Base-by-base conservation (phyloP, 2,329 filamentous ascomycete genomes). In the Mycocentrospora acerina region DNA sequence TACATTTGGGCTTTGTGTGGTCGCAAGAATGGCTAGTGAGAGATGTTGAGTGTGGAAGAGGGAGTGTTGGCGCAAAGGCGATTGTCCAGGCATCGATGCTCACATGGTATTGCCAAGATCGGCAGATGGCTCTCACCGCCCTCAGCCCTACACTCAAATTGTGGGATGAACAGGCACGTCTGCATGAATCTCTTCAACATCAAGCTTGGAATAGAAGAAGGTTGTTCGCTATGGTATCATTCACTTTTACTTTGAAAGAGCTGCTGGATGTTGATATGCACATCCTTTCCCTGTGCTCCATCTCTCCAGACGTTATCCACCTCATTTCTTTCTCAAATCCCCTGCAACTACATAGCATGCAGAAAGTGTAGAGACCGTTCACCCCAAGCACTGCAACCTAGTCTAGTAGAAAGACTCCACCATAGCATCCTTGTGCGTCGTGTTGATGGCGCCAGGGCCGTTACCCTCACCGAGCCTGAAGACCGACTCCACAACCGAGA, bases 331-430 rank as follows among this genome's bases (percentile, higher is more conserved):
- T 9, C n/a, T n/a, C n/a, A n/a, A n/a, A 37, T 30, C 32, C 37
- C 18, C 27, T 37, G 37, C 31, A 33, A 13, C 26, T 9, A 24
- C 19, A 22, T 22, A 9, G 5, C 9, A 9, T 22, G 19, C 9
- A 22, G 5, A 31, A 27, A 15, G 26, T 24, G 37, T 37, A 12
- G 29, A 40, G 18, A 42, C 19, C 29, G 35, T 32, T 9, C 19
- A 34, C 19, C 35, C 42, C 32, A 24, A 34, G 24, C 4, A 16
- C 10, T 29, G 27, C 32, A 10, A 36, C 28, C n/a, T 36, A 28
- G 30, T 50, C 78, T 79, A 98, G 76, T 98, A 98, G 75, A 97
- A 98, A 60, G 88, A 95, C 77, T 98, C 93, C 47, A 98, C 93
- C 82, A 98, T 95, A 53, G 90, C 93, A 69, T 97, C 91, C 81